These are phyloP conservation scores for Collybia sp. DNA, from an alignment of 768 basidiomycete genomes.

Conservation along the genomic window DNA sequence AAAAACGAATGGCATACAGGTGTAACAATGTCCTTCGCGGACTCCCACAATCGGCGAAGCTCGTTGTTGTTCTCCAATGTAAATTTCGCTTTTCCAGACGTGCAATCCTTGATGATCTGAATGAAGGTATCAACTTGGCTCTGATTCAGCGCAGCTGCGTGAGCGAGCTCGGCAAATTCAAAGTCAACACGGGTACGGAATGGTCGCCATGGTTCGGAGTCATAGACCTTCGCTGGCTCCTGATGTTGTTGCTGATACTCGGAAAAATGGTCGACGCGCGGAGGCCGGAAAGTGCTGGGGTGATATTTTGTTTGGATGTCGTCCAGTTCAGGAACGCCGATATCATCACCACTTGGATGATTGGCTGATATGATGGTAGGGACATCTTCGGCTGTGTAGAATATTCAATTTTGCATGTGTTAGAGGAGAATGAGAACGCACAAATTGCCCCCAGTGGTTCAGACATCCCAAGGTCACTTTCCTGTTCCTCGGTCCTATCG, in stretches of 20 bases:
- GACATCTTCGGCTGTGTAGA: too few relatives aligned
- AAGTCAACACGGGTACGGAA: conserved; percentile 4
- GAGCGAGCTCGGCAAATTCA: conserved; percentile 3
- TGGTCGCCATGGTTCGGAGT: conserved; percentile 5
- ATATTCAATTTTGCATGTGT: too few relatives aligned
- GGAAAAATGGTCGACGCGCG: neutral
- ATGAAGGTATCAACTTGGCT: conserved; percentile 1
- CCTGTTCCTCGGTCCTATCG: too few relatives aligned
- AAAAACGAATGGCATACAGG: neutral
- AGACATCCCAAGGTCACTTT: too few relatives aligned
- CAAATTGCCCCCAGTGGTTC: too few relatives aligned
- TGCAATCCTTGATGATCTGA: neutral
- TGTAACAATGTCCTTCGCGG: neutral
- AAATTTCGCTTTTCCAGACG: neutral
- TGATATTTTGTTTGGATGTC: conserved; percentile 1
- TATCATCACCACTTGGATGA: too few relatives aligned
- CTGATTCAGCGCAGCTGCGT: neutral
- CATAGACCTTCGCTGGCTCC: neutral
- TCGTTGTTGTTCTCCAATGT: neutral
- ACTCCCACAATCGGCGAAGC: neutral
- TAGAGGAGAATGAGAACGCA: too few relatives aligned
- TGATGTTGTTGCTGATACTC: neutral
- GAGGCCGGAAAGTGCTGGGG: neutral
- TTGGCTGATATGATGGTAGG: too few relatives aligned
- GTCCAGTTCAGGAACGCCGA: too few relatives aligned